phyloP scores from a whole-genome alignment of 2,329 filamentous ascomycete genomes.

The Hypoxylon sp. region DNA sequence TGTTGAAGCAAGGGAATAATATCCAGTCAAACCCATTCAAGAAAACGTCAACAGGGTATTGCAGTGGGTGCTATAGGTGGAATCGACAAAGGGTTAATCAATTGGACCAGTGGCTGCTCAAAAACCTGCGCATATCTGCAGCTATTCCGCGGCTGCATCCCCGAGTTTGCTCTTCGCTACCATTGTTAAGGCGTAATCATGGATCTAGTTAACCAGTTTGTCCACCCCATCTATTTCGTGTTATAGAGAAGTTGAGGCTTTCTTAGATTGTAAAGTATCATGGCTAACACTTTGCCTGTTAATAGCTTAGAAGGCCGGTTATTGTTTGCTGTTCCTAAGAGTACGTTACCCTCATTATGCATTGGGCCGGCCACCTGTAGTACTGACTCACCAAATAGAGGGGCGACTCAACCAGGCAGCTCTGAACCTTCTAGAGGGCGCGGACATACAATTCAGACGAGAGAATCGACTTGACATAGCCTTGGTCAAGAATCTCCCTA shows the following conservation, averaged over 20 bases:
- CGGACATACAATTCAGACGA: slow-evolving; percentile 96
- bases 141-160: neutral
- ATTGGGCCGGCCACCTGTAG: slow-evolving; percentile 7
- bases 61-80: neutral
- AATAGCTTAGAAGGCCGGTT: slow-evolving; percentile 89
- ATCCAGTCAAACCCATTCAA: slow-evolving; percentile 2
- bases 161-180: neutral
- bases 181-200: slow-evolving; percentile 54
- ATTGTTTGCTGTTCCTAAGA: slow-evolving; percentile 98
- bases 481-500: slow-evolving; percentile 94
- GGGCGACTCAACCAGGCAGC: slow-evolving; percentile 90
- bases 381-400: slow-evolving; percentile 70
- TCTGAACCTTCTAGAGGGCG: slow-evolving; percentile 91
- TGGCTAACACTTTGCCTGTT: slow-evolving; percentile 56
- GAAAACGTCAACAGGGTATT: slow-evolving; percentile 30
- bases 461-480: slow-evolving; percentile 97
- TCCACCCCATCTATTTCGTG: slow-evolving; percentile 45
- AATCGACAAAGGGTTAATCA: slow-evolving; percentile 5
- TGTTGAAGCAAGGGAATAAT: slow-evolving; percentile 29
- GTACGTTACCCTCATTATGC: slow-evolving; percentile 67
- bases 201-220: slow-evolving; percentile 70
- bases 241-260: slow-evolving; percentile 4
- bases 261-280: slow-evolving; percentile 25
- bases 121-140: slow-evolving; percentile 18
- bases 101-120: slow-evolving; percentile 20